phyloP scores from a whole-genome alignment of 805 yeast genomes.

The Kodamaea hsintzibuensis region DNA sequence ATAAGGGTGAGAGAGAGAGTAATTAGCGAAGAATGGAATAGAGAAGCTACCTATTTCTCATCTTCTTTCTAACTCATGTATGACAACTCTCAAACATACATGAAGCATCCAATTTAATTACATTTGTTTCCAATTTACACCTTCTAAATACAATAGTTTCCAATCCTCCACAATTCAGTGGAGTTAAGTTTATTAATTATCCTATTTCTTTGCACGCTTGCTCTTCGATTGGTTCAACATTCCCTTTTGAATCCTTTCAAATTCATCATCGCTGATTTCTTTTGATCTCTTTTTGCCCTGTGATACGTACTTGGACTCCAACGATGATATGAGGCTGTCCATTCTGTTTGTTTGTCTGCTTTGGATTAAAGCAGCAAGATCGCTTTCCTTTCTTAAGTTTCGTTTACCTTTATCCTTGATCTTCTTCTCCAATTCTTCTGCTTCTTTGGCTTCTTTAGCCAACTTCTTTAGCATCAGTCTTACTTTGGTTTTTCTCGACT shows the following conservation, averaged over 20 bases:
- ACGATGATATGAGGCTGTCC: constrained; percentile 46
- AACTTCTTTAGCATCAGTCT: constrained; percentile 49
- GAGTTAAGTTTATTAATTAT: neutral
- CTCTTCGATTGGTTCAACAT: constrained; percentile 4
- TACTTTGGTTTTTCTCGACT: constrained; percentile 49
- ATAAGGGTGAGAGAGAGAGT: too few species aligned
- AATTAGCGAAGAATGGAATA: too few species aligned
- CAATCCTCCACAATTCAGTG: too few species aligned
- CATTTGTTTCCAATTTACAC: too few species aligned
- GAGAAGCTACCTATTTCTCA: too few species aligned
- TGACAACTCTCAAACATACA: too few species aligned
- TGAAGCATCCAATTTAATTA: too few species aligned
- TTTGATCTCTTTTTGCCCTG: constrained; percentile 36
- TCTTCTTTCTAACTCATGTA: too few species aligned
- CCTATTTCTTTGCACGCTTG: neutral
- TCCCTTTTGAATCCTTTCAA: constrained; percentile 45
- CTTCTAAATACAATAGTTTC: too few species aligned
- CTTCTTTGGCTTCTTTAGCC: constrained; percentile 67
- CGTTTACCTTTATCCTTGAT: constrained; percentile 35
- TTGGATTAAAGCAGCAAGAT: constrained; percentile 51
- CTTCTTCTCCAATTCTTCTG: constrained; percentile 47
- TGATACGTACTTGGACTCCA: constrained; percentile 53
- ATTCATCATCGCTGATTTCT: constrained; percentile 53
- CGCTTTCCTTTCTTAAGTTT: constrained; percentile 34
- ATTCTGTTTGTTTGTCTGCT: constrained; percentile 43